Percentiles rank a stretch among this genome's conserved stretches.
Conservation (phyloP, 129 eudicot species). For the Scalesia atractyloides region DNA sequence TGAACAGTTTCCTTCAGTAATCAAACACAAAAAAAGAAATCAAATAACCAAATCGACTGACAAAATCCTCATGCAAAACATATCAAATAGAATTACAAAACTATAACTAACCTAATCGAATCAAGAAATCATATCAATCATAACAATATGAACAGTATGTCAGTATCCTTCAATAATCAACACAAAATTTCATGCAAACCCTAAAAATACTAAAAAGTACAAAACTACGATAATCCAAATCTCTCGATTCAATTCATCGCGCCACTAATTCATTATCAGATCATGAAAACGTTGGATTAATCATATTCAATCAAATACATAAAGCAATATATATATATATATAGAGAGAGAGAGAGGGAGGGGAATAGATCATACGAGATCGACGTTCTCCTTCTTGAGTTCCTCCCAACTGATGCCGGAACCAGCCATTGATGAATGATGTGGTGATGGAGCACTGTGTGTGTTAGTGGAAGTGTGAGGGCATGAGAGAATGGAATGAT, state of each 20-base stretch:
- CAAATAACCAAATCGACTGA: neutral
- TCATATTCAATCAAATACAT: too few relatives aligned
- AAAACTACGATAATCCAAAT: too few relatives aligned
- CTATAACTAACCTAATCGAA: neutral
- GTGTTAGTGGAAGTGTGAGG: neutral
- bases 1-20: too few relatives aligned
- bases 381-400: constrained; percentile 67
- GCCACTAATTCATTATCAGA: too few relatives aligned
- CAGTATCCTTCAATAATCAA: too few relatives aligned
- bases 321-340: too few relatives aligned
- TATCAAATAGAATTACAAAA: neutral
- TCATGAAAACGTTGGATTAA: too few relatives aligned
- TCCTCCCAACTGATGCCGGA: constrained; percentile 39
- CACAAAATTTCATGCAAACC: too few relatives aligned
- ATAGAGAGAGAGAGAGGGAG: neutral
- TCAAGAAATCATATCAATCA: neutral
- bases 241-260: too few relatives aligned
- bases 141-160: neutral
- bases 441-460: neutral
- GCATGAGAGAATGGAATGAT: neutral
- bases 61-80: too few relatives aligned
- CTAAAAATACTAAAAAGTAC: too few relatives aligned
- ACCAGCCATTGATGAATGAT: neutral
- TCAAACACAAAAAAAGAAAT: neutral
- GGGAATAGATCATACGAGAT: constrained; percentile 46